These are phyloP conservation scores for Betula pendula DNA, from an alignment of 306 rosid species.

Conservation along the genomic window DNA sequence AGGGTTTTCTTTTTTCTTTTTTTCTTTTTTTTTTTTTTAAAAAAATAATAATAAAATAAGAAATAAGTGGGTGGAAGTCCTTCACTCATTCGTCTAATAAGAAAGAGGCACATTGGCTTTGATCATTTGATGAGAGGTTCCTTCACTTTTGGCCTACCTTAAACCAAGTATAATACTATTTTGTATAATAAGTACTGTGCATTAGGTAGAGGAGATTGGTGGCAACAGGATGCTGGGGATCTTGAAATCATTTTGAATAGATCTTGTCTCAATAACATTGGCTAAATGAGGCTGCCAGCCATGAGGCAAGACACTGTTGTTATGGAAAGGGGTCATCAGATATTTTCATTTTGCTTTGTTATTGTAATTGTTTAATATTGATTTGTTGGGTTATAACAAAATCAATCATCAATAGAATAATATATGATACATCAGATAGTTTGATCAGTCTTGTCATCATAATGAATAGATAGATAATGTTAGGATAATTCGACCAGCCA, in stretches of 20 bases:
- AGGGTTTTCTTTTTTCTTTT: not conserved
- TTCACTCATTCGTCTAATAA: conserved; percentile 38
- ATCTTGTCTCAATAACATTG: not conserved
- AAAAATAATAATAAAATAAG: not conserved
- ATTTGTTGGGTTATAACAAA: not conserved
- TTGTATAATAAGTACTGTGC: not conserved
- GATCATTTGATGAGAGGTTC: not conserved
- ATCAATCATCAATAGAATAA: no score
- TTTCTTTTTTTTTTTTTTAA: no score
- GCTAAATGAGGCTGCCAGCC: not conserved
- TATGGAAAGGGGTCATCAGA: no score
- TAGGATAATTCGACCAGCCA: no score
- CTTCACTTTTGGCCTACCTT: conserved; percentile 19
- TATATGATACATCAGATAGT: no score
- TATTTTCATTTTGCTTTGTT: not conserved
- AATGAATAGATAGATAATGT: no score
- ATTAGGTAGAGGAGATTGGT: not conserved
- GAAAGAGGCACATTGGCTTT: conserved; percentile 13
- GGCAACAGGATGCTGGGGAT: not conserved
- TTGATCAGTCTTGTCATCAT: no score
- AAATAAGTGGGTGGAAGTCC: not conserved
- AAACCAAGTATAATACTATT: conserved; percentile 15
- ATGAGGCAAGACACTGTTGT: not conserved
- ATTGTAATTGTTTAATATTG: not conserved
- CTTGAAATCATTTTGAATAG: not conserved